phyloP scores from a whole-genome alignment of 2,329 filamentous ascomycete genomes.

The Colletotrichum eleusines region DNA sequence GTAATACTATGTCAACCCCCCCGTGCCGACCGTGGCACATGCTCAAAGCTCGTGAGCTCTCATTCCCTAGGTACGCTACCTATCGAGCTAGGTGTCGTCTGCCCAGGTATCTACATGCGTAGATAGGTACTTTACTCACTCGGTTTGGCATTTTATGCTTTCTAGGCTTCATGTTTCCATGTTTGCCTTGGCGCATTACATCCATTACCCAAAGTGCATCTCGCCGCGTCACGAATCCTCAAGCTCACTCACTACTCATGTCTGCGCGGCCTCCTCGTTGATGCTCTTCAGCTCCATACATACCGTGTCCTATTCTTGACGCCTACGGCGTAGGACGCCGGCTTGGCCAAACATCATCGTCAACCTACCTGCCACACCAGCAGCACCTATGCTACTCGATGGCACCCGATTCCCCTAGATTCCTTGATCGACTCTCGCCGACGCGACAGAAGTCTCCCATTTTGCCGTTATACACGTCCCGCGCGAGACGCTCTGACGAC shows the following conservation, averaged over 20 bases:
- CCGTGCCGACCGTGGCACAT: slow-evolving; percentile 36
- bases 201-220: neutral
- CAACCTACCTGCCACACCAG: neutral
- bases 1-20: slow-evolving; percentile 1
- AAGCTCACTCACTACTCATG: neutral
- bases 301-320: neutral
- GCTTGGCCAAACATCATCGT: neutral
- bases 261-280: neutral
- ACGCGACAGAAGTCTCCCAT: slow-evolving; percentile 43
- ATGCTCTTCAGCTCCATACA: neutral
- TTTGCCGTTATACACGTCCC: slow-evolving; percentile 46
- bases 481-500: slow-evolving; percentile 47
- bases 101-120: neutral
- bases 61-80: neutral
- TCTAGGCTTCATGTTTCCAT: neutral
- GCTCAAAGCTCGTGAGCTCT: slow-evolving; percentile 41
- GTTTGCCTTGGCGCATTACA: neutral
- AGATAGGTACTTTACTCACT: neutral
- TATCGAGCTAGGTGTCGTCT: neutral
- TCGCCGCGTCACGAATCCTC: neutral
- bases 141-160: neutral
- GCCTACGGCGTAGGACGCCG: neutral
- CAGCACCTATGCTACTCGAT: slow-evolving; percentile 25
- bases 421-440: slow-evolving; percentile 42
- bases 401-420: slow-evolving; percentile 38